phyloP scores from a whole-genome alignment of 139 green algal species.

The Chlamydomonas schloesseri region DNA sequence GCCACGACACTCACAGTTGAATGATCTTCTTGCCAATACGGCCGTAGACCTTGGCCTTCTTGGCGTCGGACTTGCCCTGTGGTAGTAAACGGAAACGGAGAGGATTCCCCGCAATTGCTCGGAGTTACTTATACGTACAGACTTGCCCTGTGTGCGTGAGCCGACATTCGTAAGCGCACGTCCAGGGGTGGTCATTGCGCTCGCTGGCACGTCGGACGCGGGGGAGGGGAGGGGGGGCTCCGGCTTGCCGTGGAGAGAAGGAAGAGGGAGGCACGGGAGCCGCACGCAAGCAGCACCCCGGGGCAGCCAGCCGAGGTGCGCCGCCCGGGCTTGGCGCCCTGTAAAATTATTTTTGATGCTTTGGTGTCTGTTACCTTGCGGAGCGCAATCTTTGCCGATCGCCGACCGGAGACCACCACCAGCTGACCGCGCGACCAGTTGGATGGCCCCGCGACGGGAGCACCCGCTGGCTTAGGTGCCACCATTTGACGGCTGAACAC shows the following conservation, averaged over 20 bases:
- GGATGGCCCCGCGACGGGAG: background rate
- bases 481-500: background rate
- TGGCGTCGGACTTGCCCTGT: slow-evolving; percentile 77
- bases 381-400: slow-evolving; percentile 81
- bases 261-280: too few species aligned
- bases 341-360: too few species aligned
- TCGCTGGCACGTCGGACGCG: too few species aligned
- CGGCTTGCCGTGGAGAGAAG: too few species aligned
- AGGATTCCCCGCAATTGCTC: background rate
- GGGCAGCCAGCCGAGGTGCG: too few species aligned
- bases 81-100: too few species aligned
- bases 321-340: too few species aligned
- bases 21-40: slow-evolving; percentile 93
- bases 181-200: too few species aligned
- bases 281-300: too few species aligned
- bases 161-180: too few species aligned
- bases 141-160: too few species aligned
- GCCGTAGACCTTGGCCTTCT: slow-evolving; percentile 90
- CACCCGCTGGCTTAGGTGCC: background rate
- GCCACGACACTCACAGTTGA: slow-evolving; percentile 54
- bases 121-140: background rate
- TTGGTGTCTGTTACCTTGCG: slow-evolving; percentile 83
- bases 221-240: too few species aligned
- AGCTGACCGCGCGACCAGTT: background rate
- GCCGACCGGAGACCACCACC: slow-evolving; percentile 67